Evolutionary conservation across 768 basidiomycete genomes (phyloP).

Genomic region (Hysterangium stoloniferum): DNA sequence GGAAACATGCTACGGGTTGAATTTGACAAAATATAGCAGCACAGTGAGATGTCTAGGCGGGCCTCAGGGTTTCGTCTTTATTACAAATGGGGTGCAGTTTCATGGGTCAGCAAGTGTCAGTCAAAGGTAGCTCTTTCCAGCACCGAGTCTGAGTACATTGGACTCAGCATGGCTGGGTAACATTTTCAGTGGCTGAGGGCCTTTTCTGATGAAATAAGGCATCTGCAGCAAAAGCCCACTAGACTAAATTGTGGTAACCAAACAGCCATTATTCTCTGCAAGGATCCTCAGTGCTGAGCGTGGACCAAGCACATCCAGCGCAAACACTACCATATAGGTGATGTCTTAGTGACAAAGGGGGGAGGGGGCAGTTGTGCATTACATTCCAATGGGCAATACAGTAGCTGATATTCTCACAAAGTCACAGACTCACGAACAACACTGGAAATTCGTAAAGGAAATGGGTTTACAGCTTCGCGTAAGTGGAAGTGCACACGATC

Average conservation of each 20-base stretch:
- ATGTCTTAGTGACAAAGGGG: constrained; percentile 15
- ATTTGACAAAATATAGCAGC: no score
- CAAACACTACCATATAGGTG: constrained; percentile 20
- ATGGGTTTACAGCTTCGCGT: constrained; percentile 15
- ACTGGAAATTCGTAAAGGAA: constrained; percentile 14
- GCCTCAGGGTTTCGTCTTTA: background rate
- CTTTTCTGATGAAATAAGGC: background rate
- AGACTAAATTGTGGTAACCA: constrained; percentile 22
- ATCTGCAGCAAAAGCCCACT: constrained; percentile 7
- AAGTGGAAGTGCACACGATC: constrained; percentile 18
- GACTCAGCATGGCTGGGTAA: background rate
- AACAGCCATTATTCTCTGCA: constrained; percentile 24
- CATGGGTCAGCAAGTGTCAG: background rate
- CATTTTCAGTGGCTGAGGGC: background rate
- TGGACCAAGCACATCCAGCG: constrained; percentile 25
- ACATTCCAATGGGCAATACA: constrained; percentile 20
- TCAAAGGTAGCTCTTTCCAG: background rate
- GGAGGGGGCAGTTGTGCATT: constrained; percentile 12
- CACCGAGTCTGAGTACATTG: background rate
- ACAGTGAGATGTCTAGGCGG: no score
- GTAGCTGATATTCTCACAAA: constrained; percentile 18
- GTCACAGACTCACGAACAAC: constrained; percentile 13
- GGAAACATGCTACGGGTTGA: no score
- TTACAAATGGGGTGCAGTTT: background rate
- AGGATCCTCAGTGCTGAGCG: constrained; percentile 24